phyloP scores from a whole-genome alignment of 139 green algal species.

The Tetratostichococcus sp. region DNA sequence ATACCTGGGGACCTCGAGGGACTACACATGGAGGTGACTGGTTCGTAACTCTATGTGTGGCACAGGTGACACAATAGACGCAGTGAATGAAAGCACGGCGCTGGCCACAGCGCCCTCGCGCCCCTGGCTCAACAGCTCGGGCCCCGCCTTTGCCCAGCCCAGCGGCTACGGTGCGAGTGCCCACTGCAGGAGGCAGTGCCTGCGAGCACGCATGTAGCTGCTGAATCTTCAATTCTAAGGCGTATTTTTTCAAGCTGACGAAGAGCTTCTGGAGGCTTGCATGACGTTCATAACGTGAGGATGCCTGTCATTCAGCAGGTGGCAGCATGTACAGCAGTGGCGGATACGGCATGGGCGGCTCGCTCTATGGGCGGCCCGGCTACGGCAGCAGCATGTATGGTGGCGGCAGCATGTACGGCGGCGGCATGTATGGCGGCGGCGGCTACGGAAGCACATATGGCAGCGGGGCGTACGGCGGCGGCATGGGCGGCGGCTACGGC shows the following conservation, averaged over 20 bases:
- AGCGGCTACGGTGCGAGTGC: conserved; percentile 5
- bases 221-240: too few relatives aligned
- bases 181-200: too few relatives aligned
- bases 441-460: conserved; percentile 23
- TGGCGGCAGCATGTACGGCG: conserved; percentile 6
- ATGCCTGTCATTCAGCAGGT: conserved; percentile 4
- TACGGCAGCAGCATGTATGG: conserved; percentile 37
- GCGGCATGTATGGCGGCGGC: conserved; percentile 11
- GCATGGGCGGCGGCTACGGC: conserved; percentile 19
- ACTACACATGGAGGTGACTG: too few relatives aligned
- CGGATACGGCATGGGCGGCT: conserved; percentile 16
- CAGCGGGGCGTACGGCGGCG: not conserved
- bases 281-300: too few relatives aligned
- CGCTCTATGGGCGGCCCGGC: conserved; percentile 29
- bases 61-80: not conserved
- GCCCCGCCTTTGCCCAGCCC: conserved; percentile 7
- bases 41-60: too few relatives aligned
- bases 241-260: too few relatives aligned
- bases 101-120: not conserved
- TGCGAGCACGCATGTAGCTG: not conserved
- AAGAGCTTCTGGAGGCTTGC: too few relatives aligned
- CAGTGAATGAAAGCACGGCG: not conserved
- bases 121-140: not conserved
- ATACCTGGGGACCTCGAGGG: too few relatives aligned
- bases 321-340: conserved; percentile 16